A percentile compares a stretch with the other conserved stretches of the same genome.
These are phyloP conservation scores for Sphagnum contortum DNA, from an alignment of 225 moss, liverwort and hornwort genomes.

Conservation along the genomic window DNA sequence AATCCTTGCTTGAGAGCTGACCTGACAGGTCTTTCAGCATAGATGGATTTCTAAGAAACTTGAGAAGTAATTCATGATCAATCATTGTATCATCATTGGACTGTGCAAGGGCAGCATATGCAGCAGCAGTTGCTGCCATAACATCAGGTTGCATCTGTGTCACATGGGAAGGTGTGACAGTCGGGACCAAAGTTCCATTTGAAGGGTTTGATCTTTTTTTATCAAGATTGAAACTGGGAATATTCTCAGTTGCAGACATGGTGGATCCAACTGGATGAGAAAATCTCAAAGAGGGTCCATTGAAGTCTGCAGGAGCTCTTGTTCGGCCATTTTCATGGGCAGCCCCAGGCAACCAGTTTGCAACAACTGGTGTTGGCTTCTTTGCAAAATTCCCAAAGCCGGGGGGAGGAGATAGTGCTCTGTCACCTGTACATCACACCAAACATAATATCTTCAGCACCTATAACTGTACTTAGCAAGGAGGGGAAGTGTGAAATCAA, in stretches of 20 bases:
- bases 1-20: conserved; percentile 20
- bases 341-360: conserved; percentile 32
- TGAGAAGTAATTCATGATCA: conserved; percentile 80
- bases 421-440: conserved; percentile 20
- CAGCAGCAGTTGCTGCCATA: conserved; percentile 72
- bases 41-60: conserved; percentile 80
- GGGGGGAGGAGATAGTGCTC: conserved; percentile 39
- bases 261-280: too few relatives aligned
- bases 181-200: conserved; percentile 10
- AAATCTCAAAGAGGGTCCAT: too few relatives aligned
- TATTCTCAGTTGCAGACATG: too few relatives aligned
- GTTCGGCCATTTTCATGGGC: conserved; percentile 11
- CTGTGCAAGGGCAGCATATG: conserved; percentile 69
- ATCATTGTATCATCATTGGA: conserved; percentile 78
- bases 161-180: conserved; percentile 11
- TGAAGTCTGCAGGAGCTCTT: too few relatives aligned
- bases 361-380: background rate
- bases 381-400: conserved; percentile 24
- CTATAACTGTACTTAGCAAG: too few relatives aligned
- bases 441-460: background rate
- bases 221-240: too few relatives aligned
- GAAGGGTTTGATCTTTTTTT: background rate
- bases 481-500: background rate
- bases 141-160: conserved; percentile 63
- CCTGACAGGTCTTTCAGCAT: conserved; percentile 64